Conservation (phyloP, 2,329 filamentous ascomycete species). For the Hysterium pulicare region DNA sequence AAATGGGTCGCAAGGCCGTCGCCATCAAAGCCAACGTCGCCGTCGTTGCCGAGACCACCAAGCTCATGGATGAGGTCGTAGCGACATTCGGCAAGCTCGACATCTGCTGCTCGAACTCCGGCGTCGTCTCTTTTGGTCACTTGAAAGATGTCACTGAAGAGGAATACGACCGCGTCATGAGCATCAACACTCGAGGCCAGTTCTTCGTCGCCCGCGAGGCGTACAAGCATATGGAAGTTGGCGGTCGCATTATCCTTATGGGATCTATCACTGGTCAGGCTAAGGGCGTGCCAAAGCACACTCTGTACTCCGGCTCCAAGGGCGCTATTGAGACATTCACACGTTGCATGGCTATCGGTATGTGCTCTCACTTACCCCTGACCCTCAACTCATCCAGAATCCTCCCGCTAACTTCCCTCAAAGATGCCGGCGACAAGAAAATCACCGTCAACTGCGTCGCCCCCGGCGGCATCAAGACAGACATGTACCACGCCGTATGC, state of each 20-base stretch:
- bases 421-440: conserved; percentile 53
- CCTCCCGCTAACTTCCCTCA: background rate
- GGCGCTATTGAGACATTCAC: conserved; percentile 54
- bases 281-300: conserved; percentile 54
- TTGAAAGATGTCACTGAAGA: conserved; percentile 53
- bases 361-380: conserved; percentile 9
- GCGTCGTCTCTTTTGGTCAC: conserved; percentile 53
- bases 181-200: conserved; percentile 60
- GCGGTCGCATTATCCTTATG: conserved; percentile 54
- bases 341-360: conserved; percentile 52
- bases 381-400: background rate
- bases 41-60: conserved; percentile 60
- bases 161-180: conserved; percentile 58
- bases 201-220: conserved; percentile 61
- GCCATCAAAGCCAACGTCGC: conserved; percentile 67
- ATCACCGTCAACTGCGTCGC: conserved; percentile 61
- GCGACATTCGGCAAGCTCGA: conserved; percentile 64
- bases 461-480: conserved; percentile 54
- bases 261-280: conserved; percentile 56
- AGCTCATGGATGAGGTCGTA: conserved; percentile 62
- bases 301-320: conserved; percentile 53
- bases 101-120: conserved; percentile 69
- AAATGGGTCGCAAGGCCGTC: conserved; percentile 58
- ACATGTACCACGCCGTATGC: conserved; percentile 62
- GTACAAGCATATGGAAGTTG: conserved; percentile 52